Conservation (phyloP, 306 rosid species). For the Comarum palustre region DNA sequence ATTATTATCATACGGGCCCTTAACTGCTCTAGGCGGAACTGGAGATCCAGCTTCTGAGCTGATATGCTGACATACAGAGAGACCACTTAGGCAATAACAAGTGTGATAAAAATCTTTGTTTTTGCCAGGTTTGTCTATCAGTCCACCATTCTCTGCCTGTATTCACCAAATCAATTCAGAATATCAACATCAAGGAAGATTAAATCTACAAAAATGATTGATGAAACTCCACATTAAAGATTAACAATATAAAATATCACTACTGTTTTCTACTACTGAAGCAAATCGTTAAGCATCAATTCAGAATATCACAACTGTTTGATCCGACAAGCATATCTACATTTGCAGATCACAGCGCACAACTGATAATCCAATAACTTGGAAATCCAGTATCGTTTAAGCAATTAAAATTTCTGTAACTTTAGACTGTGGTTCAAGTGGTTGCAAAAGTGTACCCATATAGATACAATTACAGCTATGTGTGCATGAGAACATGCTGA, state of each 20-base stretch:
- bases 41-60: conserved; percentile 53
- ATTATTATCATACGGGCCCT: conserved; percentile 75
- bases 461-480: background rate
- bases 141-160: conserved; percentile 76
- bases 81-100: conserved; percentile 90
- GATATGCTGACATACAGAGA: conserved; percentile 75
- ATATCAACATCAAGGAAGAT: background rate
- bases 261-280: background rate
- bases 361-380: background rate
- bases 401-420: background rate
- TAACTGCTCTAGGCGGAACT: conserved; percentile 46
- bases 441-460: background rate
- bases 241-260: background rate
- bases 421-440: background rate
- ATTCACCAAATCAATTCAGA: conserved; percentile 17
- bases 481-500: background rate
- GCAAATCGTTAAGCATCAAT: background rate
- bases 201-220: background rate
- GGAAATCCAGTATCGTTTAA: background rate
- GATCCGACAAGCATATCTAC: background rate
- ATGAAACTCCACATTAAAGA: background rate
- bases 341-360: background rate
- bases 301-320: too few species aligned
- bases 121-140: conserved; percentile 87
- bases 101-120: conserved; percentile 75